Conservation (phyloP, 2,329 filamentous ascomycete genomes). For the Orbilia blumenaviensis region DNA sequence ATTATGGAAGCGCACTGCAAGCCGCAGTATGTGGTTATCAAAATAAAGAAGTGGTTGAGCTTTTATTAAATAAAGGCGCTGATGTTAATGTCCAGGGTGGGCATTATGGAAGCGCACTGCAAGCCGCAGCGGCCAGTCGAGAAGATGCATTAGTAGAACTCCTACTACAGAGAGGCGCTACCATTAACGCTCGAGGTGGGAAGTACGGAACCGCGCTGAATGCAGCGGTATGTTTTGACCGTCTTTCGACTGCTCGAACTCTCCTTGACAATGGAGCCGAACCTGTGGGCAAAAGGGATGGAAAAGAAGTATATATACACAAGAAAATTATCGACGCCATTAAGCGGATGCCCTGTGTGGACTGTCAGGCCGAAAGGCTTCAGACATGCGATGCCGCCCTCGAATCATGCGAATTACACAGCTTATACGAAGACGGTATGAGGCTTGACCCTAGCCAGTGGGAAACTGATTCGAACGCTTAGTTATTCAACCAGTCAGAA, state of each 20-base stretch:
- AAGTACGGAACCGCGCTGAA: slow-evolving; percentile 4
- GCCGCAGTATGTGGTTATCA: too few species aligned
- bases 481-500: too few species aligned
- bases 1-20: too few species aligned
- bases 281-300: background rate
- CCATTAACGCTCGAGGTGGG: slow-evolving; percentile 12
- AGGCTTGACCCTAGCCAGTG: too few species aligned
- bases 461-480: too few species aligned
- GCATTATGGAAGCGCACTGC: too few species aligned
- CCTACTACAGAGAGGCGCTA: slow-evolving; percentile 28
- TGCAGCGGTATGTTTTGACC: background rate
- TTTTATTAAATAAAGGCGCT: too few species aligned
- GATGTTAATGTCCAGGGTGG: too few species aligned
- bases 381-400: background rate
- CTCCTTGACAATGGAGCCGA: background rate
- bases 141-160: too few species aligned
- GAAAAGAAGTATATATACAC: background rate
- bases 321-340: background rate
- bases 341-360: background rate
- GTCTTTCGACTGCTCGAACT: too few species aligned
- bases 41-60: too few species aligned
- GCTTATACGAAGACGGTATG: background rate
- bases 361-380: background rate
- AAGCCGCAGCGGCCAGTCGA: too few species aligned
- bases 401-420: background rate